Conservation (phyloP, 257 asterid species). For the Primulina tabacum region DNA sequence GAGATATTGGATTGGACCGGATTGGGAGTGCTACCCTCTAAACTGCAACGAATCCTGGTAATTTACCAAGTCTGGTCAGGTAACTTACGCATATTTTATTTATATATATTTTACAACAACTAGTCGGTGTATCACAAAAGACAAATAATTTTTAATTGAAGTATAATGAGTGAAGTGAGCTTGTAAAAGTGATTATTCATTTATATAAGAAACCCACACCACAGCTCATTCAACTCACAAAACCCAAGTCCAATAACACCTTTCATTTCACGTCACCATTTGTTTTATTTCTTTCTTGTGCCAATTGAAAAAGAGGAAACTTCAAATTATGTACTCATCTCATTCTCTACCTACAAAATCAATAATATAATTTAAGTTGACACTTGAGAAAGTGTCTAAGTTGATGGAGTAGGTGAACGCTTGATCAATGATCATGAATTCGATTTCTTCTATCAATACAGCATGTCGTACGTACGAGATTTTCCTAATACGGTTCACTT, state of each 20-base stretch:
- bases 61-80: not conserved
- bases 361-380: no score
- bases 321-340: not conserved
- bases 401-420: no score
- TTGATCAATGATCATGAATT: no score
- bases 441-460: no score
- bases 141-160: not conserved
- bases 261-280: not conserved
- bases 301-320: not conserved
- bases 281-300: not conserved
- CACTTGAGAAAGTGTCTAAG: no score
- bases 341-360: no score
- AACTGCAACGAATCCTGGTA: not conserved
- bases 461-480: no score
- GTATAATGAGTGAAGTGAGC: conserved; percentile 19
- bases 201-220: conserved; percentile 18
- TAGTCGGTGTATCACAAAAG: not conserved
- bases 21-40: no score
- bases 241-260: not conserved
- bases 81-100: no score
- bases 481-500: no score
- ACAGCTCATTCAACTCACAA: conserved; percentile 16
- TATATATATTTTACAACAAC: not conserved
- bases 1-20: no score
- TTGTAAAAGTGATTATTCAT: conserved; percentile 20